Conservation (phyloP, 1,139 yeast species). For the Lodderomyces beijingensis region DNA sequence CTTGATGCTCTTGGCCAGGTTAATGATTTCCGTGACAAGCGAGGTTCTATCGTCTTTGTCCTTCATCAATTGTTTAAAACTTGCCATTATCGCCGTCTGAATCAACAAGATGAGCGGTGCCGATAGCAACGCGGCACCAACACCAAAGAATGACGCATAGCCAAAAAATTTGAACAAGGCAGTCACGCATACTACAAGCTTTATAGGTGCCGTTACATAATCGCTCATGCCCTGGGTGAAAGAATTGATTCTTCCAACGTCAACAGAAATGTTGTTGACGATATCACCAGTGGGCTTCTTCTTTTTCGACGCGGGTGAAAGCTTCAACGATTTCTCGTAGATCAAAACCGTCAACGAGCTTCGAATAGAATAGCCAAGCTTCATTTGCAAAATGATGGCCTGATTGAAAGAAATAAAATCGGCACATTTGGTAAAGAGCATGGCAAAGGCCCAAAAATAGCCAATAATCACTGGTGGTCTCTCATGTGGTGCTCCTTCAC, state of each 20-base stretch:
- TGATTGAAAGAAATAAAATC: slow-evolving; percentile 25
- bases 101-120: slow-evolving; percentile 31
- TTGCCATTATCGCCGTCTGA: slow-evolving; percentile 23
- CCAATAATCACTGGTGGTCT: slow-evolving; percentile 27
- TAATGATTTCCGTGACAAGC: slow-evolving; percentile 36
- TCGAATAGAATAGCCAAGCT: slow-evolving; percentile 16
- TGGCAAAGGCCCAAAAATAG: slow-evolving; percentile 22
- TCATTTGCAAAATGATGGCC: slow-evolving; percentile 17
- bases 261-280: slow-evolving; percentile 35
- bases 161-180: slow-evolving; percentile 30
- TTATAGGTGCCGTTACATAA: slow-evolving; percentile 52
- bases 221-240: slow-evolving; percentile 18
- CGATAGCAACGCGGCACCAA: slow-evolving; percentile 27
- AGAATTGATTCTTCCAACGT: slow-evolving; percentile 26
- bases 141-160: slow-evolving; percentile 32
- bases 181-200: slow-evolving; percentile 23
- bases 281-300: slow-evolving; percentile 39
- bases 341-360: slow-evolving; percentile 26
- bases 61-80: slow-evolving; percentile 23
- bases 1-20: slow-evolving; percentile 36
- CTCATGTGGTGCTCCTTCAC: slow-evolving; percentile 7
- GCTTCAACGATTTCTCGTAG: slow-evolving; percentile 30
- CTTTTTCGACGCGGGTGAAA: slow-evolving; percentile 35
- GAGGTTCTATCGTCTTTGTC: slow-evolving; percentile 35
- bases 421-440: slow-evolving; percentile 22